Base-by-base conservation (phyloP, 228 moss, liverwort and hornwort species). In the Sphagnum magellanicum region DNA sequence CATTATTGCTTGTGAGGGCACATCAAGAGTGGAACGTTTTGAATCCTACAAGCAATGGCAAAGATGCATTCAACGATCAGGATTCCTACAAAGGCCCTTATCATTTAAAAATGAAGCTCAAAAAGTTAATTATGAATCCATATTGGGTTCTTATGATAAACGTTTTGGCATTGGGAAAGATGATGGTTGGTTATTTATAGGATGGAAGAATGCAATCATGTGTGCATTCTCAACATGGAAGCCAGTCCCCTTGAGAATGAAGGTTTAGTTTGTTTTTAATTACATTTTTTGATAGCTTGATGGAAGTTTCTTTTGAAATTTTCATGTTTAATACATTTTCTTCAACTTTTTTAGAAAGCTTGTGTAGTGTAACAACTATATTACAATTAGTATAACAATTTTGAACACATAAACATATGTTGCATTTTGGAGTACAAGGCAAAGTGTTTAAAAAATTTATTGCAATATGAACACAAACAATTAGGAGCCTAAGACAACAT, bases 31-130 rank as follows among this genome's bases (percentile, higher is more conserved):
- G 75, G 95, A 96, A 73, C 87, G 95, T 46, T 68, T 86, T 0
- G 95, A 96, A 62, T 78, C 89, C 0, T 91, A 90, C 51, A 73
- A 82, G 5, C 95, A 96, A 62, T 96, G 95, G 95, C 95, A 96
- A 57, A 87, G 89, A 9, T 72, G 92, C 8, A 75, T 87, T 6
- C 53, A 85, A 13, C 92, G 92, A 58, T 92, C 92, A 8, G 95
- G 95, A 15, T 96, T 96, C 74, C 83, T 84, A 65, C 95, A 91
- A 72, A 69, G 49, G 5, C 77, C 83, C n/a, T 48, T 66, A 5
- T 67, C 78, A 13, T 52, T 32, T 32, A 32, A 53, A 3, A 68
- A 70, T 0, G 3, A 69, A 16, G n/a, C 67, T 4, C 46, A 0
- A 0, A 85, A 65, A 69, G 52, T 83, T 50, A 77, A 66, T 6